These are phyloP conservation scores for Sphagnum contortum DNA, from an alignment of 225 moss, liverwort and hornwort genomes.

Conservation along the genomic window DNA sequence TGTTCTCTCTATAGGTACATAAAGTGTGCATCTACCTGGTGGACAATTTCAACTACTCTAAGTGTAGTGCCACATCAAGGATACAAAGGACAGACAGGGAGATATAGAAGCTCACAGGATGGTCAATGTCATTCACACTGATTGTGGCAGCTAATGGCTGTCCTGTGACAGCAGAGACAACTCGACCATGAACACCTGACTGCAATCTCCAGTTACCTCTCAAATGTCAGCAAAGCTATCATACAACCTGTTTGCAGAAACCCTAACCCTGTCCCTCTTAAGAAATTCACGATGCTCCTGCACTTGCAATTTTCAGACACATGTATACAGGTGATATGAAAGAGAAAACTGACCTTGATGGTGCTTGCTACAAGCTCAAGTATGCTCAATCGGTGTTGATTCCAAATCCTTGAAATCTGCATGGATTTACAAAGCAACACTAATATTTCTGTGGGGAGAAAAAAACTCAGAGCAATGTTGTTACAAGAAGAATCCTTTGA, in stretches of 20 bases:
- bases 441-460: not conserved
- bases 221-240: slow-evolving; percentile 1
- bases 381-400: slow-evolving; percentile 73
- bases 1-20: no score
- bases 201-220: slow-evolving; percentile 19
- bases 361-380: slow-evolving; percentile 68
- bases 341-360: slow-evolving; percentile 37
- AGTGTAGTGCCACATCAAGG: not conserved
- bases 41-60: no score
- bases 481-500: no score
- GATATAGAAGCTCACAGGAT: slow-evolving; percentile 35
- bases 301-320: no score
- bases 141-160: slow-evolving; percentile 67
- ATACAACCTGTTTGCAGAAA: no score
- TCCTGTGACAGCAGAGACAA: slow-evolving; percentile 60
- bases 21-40: no score
- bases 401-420: slow-evolving; percentile 70
- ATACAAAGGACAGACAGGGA: not conserved
- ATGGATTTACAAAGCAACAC: not conserved
- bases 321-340: no score
- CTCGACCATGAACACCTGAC: slow-evolving; percentile 88
- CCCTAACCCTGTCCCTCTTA: no score
- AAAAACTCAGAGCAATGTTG: not conserved
- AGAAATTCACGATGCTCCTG: no score
- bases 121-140: slow-evolving; percentile 50